Conservation (phyloP, 176 grass and related monocot genomes). For the Oryza glaberrima region DNA sequence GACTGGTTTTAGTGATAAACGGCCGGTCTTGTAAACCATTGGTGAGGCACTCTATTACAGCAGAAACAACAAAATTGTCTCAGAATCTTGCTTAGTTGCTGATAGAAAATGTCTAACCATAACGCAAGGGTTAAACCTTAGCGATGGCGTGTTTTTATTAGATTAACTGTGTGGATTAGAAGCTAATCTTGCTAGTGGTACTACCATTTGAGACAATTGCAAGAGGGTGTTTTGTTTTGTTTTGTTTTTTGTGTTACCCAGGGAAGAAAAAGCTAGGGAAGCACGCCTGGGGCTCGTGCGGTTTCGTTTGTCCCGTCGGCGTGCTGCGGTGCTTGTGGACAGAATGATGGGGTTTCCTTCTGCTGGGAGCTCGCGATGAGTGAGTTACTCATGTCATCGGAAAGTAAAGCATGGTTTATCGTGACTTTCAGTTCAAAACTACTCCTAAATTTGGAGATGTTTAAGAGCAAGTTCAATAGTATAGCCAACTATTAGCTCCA, state of each 20-base stretch:
- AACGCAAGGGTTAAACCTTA: not conserved
- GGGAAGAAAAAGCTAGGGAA: constrained; percentile 20
- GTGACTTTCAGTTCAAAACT: not conserved
- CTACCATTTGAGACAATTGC: not conserved
- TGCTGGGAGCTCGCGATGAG: not conserved
- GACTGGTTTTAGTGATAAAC: too few species aligned
- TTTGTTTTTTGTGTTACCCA: not conserved
- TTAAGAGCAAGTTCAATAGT: too few species aligned
- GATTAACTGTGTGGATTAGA: not conserved
- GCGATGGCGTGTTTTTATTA: not conserved
- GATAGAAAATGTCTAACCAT: not conserved
- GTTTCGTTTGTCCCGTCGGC: constrained; percentile 34
- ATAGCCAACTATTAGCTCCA: too few species aligned
- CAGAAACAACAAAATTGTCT: not conserved
- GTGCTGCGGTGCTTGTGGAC: constrained; percentile 33
- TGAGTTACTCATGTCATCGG: constrained; percentile 26
- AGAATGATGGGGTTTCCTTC: constrained; percentile 35
- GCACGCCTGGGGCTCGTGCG: constrained; percentile 49
- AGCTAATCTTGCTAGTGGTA: not conserved
- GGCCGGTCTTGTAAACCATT: too few species aligned
- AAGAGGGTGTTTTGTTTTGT: not conserved
- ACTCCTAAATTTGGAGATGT: too few species aligned
- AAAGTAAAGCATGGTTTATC: constrained; percentile 11
- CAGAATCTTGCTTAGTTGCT: not conserved
- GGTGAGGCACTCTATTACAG: not conserved